phyloP scores from a whole-genome alignment of 2,329 filamentous ascomycete species.

The Trichoderma lentiforme region DNA sequence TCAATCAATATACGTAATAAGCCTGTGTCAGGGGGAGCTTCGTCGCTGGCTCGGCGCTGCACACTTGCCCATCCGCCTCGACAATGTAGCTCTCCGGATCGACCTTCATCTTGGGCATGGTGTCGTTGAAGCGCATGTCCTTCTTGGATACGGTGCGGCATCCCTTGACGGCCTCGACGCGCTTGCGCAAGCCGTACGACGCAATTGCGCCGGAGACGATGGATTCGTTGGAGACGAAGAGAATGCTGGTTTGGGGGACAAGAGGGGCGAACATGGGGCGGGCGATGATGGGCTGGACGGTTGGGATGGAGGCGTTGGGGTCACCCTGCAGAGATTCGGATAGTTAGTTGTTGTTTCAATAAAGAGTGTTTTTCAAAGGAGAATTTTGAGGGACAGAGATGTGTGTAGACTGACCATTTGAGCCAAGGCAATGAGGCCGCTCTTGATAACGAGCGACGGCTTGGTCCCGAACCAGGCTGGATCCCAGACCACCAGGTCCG shows the following conservation, averaged over 20 bases:
- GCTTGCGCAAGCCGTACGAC: conserved; percentile 73
- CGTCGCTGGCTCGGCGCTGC: conserved; percentile 68
- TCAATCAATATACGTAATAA: conserved; percentile 67
- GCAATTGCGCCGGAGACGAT: conserved; percentile 63
- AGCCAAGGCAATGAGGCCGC: conserved; percentile 76
- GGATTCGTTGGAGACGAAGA: conserved; percentile 77
- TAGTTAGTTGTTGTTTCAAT: background rate
- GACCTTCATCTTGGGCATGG: conserved; percentile 81
- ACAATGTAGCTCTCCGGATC: conserved; percentile 89
- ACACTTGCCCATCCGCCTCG: conserved; percentile 75
- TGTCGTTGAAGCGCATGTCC: conserved; percentile 88
- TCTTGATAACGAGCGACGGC: conserved; percentile 78
- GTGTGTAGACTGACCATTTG: conserved; percentile 65
- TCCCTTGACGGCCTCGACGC: conserved; percentile 73
- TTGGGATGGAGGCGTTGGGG: conserved; percentile 81
- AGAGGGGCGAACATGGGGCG: conserved; percentile 81
- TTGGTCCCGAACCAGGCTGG: conserved; percentile 84
- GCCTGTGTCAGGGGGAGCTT: conserved; percentile 72
- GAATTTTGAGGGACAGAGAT: too few species aligned
- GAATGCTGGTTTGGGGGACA: conserved; percentile 69
- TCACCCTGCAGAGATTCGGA: conserved; percentile 56
- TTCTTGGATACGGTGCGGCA: conserved; percentile 74
- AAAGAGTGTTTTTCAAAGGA: background rate
- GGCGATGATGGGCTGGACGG: conserved; percentile 77
- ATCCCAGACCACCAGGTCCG: conserved; percentile 85